Conservation (phyloP, 257 asterid genomes). For the Solanum dulcamara region DNA sequence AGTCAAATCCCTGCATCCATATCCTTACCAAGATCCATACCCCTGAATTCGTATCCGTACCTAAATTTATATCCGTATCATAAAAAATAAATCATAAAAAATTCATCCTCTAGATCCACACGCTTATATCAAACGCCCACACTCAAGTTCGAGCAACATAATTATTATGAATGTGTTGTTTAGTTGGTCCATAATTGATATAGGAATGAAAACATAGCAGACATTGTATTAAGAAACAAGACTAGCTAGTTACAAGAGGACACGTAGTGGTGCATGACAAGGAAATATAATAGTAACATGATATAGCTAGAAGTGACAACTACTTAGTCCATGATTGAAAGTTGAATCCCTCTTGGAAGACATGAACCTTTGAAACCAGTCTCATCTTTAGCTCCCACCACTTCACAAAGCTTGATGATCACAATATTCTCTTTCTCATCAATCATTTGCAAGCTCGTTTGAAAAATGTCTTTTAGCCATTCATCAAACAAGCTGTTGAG, state of each 20-base stretch:
- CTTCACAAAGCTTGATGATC: conserved; percentile 37
- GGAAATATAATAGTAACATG: neutral
- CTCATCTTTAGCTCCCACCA: conserved; percentile 24
- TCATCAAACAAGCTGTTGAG: conserved; percentile 39
- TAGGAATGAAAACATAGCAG: neutral
- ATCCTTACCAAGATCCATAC: neutral
- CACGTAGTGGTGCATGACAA: neutral
- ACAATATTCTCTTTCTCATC: neutral
- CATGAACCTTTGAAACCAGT: conserved; percentile 49
- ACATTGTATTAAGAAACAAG: conserved; percentile 19
- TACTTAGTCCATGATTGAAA: conserved; percentile 41
- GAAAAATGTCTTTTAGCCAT: conserved; percentile 55
- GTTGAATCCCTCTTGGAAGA: conserved; percentile 55
- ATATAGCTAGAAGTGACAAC: conserved; percentile 14
- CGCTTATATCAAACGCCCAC: neutral
- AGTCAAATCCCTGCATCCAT: no score
- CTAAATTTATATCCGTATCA: no score
- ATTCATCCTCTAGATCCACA: no score
- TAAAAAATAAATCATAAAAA: no score
- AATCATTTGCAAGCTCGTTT: conserved; percentile 20
- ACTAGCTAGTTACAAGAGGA: conserved; percentile 23
- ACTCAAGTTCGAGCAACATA: no score
- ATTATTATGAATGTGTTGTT: no score
- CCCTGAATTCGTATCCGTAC: neutral
- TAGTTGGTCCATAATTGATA: neutral